These are phyloP conservation scores for Tricholoma flavovirens DNA, from an alignment of 768 basidiomycete species.

Conservation along the genomic window DNA sequence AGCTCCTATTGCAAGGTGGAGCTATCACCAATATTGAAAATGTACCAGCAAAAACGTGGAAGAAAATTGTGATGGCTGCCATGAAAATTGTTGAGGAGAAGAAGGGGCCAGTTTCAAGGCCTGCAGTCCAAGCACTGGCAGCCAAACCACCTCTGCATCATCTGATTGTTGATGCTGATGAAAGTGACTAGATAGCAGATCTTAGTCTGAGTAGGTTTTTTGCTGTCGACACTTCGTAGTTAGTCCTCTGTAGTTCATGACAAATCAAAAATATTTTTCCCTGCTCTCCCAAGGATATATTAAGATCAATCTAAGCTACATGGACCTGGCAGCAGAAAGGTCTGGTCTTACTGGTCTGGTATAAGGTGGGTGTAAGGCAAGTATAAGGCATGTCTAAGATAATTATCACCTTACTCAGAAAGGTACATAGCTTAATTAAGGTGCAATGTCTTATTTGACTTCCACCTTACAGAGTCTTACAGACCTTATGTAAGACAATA, in stretches of 20 bases:
- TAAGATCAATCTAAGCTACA: neutral
- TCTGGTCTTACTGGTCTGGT: too few relatives aligned
- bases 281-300: neutral
- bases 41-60: neutral
- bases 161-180: too few relatives aligned
- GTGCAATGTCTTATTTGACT: neutral
- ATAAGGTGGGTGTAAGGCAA: neutral
- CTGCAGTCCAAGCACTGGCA: neutral
- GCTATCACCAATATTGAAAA: neutral
- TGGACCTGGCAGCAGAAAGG: neutral
- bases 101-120: neutral
- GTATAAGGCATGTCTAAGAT: neutral
- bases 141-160: neutral
- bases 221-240: neutral
- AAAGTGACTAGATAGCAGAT: too few relatives aligned
- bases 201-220: too few relatives aligned
- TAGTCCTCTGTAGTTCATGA: neutral
- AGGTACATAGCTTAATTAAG: too few relatives aligned
- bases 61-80: too few relatives aligned
- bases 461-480: neutral
- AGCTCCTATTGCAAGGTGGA: too few relatives aligned
- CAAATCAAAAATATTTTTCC: neutral
- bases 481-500: conserved; percentile 1
- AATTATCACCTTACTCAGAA: too few relatives aligned
- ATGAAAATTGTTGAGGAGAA: too few relatives aligned